These are phyloP conservation scores for Verticillium isaacii DNA, from an alignment of 2,329 filamentous ascomycete species.

Conservation along the genomic window DNA sequence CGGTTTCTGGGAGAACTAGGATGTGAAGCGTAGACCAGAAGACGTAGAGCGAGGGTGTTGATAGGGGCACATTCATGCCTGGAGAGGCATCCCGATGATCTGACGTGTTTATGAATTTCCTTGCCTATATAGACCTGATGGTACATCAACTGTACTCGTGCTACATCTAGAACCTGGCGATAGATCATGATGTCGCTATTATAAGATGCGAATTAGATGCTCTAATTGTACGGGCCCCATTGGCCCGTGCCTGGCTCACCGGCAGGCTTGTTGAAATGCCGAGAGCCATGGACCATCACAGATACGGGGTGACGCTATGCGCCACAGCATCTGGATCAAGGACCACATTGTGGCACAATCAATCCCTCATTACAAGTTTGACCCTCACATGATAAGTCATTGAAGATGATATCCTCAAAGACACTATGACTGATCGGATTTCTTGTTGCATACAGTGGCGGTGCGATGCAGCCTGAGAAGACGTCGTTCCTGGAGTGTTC, in stretches of 20 bases:
- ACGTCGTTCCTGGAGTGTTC: not conserved
- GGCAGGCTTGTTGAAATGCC: too few relatives aligned
- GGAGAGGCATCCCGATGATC: not conserved
- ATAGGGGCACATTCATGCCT: not conserved
- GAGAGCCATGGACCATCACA: too few relatives aligned
- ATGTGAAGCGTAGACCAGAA: not conserved
- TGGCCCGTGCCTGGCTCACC: too few relatives aligned
- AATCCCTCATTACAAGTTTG: too few relatives aligned
- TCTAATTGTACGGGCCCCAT: too few relatives aligned
- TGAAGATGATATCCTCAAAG: too few relatives aligned
- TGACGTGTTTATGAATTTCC: slow-evolving; percentile 3
- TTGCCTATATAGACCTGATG: not conserved
- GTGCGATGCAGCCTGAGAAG: not conserved
- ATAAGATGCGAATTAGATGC: too few relatives aligned
- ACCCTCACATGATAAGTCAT: too few relatives aligned
- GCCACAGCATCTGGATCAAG: too few relatives aligned
- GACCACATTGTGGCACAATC: too few relatives aligned
- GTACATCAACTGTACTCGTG: slow-evolving; percentile 5
- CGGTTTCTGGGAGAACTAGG: slow-evolving; percentile 56
- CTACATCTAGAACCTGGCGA: not conserved
- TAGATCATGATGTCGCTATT: too few relatives aligned
- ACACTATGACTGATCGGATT: not conserved
- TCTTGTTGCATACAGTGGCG: not conserved
- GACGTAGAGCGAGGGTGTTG: slow-evolving; percentile 1
- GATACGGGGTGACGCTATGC: too few relatives aligned